Base-by-base conservation (phyloP, 352 stramenopile genomes). In the Phytophthora colocasiae region DNA sequence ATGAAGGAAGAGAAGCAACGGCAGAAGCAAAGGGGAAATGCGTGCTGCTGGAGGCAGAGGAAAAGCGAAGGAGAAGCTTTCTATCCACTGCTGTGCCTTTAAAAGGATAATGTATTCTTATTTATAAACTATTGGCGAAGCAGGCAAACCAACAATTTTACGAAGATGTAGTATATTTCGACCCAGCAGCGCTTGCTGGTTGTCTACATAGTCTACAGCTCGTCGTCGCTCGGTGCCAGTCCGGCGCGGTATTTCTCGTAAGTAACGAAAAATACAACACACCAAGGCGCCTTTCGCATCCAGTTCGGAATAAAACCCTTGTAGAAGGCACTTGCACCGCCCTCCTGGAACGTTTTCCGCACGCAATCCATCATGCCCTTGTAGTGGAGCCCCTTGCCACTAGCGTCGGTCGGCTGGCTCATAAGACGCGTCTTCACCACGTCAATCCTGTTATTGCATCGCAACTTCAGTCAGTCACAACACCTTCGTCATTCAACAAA, bases 211-310 rank as follows among this genome's bases (percentile, higher is more conserved):
- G 39, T 66, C 55, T 73, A 64, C 58, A 69, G 65, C 48, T 69
- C 59, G 10, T 78, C 57, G 19, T 75, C 65, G 27, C 53, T 55
- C 11, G 63, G 39, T 19, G 56, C 74, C 27, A 93, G 39, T 6
- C 55, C 65, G 0, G 79, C 73, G 17, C 85, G 81, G 53, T 91
- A 91, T 55, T 92, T 83, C 63, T 96, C 89, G 66, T 95, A 96
- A 17, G 81, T 84, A 52, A 96, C 79, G 68, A 96, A 96, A 72
- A 95, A 95, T 55, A 95, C 80, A 46, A 93, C 66, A 58, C 85
- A 95, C 87, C 87, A 95, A 43, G 87, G 86, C 9, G 85, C 87
- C 66, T 96, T 94, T 12, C 89, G 83, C 83, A 93, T 91, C 84
- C 83, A 95, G 76, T 95, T 94, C 7, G 89, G 87, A 22, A 91